Conservation (phyloP, 495 filamentous ascomycete genomes). For the Penicillium longicatenatum region DNA sequence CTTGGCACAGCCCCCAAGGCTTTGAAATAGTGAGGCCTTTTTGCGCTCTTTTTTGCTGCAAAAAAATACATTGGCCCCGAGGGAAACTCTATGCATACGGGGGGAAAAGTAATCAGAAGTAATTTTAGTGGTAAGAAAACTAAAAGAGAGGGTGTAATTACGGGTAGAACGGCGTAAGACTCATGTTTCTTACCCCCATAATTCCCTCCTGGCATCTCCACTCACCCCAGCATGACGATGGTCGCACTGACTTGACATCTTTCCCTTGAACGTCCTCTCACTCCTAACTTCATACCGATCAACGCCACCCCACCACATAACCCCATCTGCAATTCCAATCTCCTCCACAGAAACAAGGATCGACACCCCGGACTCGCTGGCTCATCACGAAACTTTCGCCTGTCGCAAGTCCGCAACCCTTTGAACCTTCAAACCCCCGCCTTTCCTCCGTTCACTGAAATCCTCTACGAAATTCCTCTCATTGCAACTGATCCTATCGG, state of each 20-base stretch:
- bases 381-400: conserved; percentile 13
- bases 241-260: conserved; percentile 24
- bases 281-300: too few species aligned
- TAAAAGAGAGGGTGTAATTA: conserved; percentile 16
- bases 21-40: neutral
- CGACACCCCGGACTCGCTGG: neutral
- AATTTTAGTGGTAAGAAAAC: conserved; percentile 5
- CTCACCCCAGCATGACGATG: conserved; percentile 36
- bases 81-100: neutral
- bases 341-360: neutral
- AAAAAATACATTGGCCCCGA: conserved; percentile 13
- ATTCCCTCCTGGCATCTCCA: conserved; percentile 35
- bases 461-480: conserved; percentile 3
- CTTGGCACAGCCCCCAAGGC: neutral
- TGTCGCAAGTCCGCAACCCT: conserved; percentile 18
- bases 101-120: neutral
- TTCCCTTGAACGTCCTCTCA: conserved; percentile 4
- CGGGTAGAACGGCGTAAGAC: conserved; percentile 9
- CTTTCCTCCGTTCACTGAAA: conserved; percentile 6
- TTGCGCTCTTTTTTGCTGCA: neutral
- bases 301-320: neutral
- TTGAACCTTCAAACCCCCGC: conserved; percentile 16
- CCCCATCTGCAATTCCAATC: neutral
- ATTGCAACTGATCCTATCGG: conserved; percentile 10
- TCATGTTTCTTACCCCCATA: conserved; percentile 23